These are phyloP conservation scores for Penicillium malachiteum DNA, from an alignment of 495 filamentous ascomycete species.

Conservation along the genomic window DNA sequence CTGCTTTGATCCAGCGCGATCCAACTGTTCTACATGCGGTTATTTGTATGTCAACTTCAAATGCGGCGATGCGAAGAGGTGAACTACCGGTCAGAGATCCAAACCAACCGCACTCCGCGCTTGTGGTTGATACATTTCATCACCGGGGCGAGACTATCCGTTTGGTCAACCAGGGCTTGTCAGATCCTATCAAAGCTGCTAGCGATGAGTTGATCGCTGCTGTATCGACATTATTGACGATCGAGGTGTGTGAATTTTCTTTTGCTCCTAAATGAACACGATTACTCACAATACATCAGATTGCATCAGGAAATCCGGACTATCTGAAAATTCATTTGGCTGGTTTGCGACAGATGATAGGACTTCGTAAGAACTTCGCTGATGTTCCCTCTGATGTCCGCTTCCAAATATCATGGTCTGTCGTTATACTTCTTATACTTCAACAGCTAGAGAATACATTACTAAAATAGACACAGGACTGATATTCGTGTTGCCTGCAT, in stretches of 20 bases:
- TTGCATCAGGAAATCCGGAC: slow-evolving; percentile 45
- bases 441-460: neutral
- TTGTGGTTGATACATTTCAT: slow-evolving; percentile 45
- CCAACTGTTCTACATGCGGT: slow-evolving; percentile 43
- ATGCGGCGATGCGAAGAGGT: slow-evolving; percentile 38
- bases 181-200: slow-evolving; percentile 41
- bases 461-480: slow-evolving; percentile 32
- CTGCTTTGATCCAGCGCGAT: slow-evolving; percentile 37
- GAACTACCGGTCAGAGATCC: slow-evolving; percentile 41
- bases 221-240: slow-evolving; percentile 45
- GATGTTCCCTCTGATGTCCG: slow-evolving; percentile 43
- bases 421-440: neutral
- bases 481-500: slow-evolving; percentile 50
- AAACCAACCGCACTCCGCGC: slow-evolving; percentile 31
- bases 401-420: slow-evolving; percentile 49
- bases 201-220: slow-evolving; percentile 49
- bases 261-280: neutral
- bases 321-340: slow-evolving; percentile 49
- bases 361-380: slow-evolving; percentile 42
- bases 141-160: slow-evolving; percentile 49
- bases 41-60: slow-evolving; percentile 46
- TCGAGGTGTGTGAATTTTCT: slow-evolving; percentile 35
- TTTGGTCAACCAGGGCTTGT: slow-evolving; percentile 45
- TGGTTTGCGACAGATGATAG: slow-evolving; percentile 48
- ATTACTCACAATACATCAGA: slow-evolving; percentile 28